Evolutionary conservation across 331 rosid species (phyloP).

Genomic region (Quercus phellos): DNA sequence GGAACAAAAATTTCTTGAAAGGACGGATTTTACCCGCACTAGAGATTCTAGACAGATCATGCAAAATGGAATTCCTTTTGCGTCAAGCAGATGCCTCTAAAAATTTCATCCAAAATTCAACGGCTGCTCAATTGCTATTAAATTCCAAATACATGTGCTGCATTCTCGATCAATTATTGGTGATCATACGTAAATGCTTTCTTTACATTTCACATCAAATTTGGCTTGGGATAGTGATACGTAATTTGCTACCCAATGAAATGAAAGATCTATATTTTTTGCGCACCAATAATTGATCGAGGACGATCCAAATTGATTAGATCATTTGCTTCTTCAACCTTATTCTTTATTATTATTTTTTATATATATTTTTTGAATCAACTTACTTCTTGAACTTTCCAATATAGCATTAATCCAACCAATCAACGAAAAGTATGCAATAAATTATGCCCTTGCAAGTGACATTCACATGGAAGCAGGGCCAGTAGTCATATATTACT

Average conservation of each 20-base stretch:
- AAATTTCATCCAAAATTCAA: neutral
- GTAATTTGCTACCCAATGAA: neutral
- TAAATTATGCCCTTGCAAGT: neutral
- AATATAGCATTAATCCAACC: neutral
- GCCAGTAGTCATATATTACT: neutral
- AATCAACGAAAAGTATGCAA: neutral
- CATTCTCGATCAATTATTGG: too few relatives aligned
- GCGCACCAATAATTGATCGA: neutral
- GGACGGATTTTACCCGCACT: too few relatives aligned
- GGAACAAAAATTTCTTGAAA: too few relatives aligned
- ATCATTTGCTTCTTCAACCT: neutral
- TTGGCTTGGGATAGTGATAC: neutral
- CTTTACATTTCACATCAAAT: neutral
- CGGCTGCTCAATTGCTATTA: neutral
- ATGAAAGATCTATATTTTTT: neutral
- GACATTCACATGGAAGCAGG: neutral
- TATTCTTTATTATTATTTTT: too few relatives aligned
- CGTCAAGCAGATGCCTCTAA: too few relatives aligned
- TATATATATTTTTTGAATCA: neutral
- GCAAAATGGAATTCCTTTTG: neutral
- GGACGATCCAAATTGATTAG: neutral
- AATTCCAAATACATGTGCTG: neutral
- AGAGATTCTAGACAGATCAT: neutral
- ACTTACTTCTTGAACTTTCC: neutral
- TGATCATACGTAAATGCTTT: neutral